Conservation (phyloP, 2,329 filamentous ascomycete genomes). For the Sclerotinia subarctica region DNA sequence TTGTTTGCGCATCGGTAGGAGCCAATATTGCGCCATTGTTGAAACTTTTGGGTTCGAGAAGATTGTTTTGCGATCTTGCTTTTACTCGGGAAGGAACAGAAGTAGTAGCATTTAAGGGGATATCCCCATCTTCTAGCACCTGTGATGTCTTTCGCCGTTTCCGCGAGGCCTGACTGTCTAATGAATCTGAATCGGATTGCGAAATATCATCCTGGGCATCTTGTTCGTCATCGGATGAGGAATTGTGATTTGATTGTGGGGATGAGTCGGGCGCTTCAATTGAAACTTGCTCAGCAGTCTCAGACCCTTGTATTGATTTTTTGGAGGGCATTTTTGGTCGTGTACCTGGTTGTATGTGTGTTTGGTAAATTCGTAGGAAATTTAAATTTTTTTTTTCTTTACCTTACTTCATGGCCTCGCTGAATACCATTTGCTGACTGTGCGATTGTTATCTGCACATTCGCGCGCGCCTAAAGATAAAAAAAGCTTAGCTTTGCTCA, state of each 20-base stretch:
- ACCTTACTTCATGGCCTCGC: neutral
- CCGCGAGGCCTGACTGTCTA: slow-evolving; percentile 35
- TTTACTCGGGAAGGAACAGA: slow-evolving; percentile 37
- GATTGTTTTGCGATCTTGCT: slow-evolving; percentile 21
- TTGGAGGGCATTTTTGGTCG: slow-evolving; percentile 9
- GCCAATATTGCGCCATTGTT: slow-evolving; percentile 43
- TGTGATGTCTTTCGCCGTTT: slow-evolving; percentile 36
- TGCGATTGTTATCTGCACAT: neutral
- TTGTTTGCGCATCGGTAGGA: slow-evolving; percentile 55
- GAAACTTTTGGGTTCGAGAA: slow-evolving; percentile 6
- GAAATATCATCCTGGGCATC: slow-evolving; percentile 4
- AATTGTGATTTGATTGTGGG: slow-evolving; percentile 11
- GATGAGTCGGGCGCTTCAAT: slow-evolving; percentile 12
- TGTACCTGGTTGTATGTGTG: neutral
- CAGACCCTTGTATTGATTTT: neutral
- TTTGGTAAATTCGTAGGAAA: neutral
- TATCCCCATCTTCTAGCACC: slow-evolving; percentile 25
- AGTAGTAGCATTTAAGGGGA: slow-evolving; percentile 23
- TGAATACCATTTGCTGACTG: slow-evolving; percentile 18
- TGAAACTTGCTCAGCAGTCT: slow-evolving; percentile 15
- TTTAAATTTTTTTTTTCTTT: slow-evolving; percentile 8
- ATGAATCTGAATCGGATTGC: slow-evolving; percentile 34
- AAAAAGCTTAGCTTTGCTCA: neutral
- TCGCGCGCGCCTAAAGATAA: slow-evolving; percentile 16
- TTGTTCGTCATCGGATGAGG: slow-evolving; percentile 13